Conservation (phyloP, 768 basidiomycete genomes). For the Trametes maxima region DNA sequence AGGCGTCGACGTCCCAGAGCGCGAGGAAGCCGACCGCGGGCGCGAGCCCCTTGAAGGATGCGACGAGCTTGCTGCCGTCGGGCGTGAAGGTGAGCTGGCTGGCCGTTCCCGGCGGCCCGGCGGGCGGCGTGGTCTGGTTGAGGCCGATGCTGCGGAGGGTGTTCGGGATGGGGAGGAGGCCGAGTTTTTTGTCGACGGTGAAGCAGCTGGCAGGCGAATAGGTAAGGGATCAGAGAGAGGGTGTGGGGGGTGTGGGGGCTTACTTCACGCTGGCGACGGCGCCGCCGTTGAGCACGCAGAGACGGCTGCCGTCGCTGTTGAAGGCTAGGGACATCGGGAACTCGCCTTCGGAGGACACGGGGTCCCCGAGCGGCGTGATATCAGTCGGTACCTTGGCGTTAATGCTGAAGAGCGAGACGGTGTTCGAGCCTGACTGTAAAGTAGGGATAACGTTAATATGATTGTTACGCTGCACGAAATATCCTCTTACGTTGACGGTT, state of each 20-base stretch:
- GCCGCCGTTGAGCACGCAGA: conserved; percentile 42
- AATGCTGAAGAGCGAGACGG: conserved; percentile 41
- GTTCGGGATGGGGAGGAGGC: conserved; percentile 43
- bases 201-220: conserved; percentile 40
- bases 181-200: conserved; percentile 42
- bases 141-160: conserved; percentile 45
- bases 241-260: conserved; percentile 4
- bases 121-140: conserved; percentile 54
- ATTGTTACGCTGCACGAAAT: background rate
- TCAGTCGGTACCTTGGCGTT: conserved; percentile 45
- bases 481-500: conserved; percentile 28
- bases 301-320: conserved; percentile 32
- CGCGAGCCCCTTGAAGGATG: conserved; percentile 50
- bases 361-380: conserved; percentile 45
- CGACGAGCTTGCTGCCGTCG: conserved; percentile 46
- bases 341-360: conserved; percentile 48
- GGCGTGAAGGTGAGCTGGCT: conserved; percentile 50
- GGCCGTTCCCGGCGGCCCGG: conserved; percentile 47
- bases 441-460: background rate
- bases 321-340: conserved; percentile 49
- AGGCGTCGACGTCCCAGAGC: conserved; percentile 46
- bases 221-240: background rate
- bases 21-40: conserved; percentile 52
- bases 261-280: conserved; percentile 39
- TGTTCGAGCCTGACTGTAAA: conserved; percentile 49